These are phyloP conservation scores for Hansenula lynferdii DNA, from an alignment of 1,139 yeast genomes.

Conservation along the genomic window DNA sequence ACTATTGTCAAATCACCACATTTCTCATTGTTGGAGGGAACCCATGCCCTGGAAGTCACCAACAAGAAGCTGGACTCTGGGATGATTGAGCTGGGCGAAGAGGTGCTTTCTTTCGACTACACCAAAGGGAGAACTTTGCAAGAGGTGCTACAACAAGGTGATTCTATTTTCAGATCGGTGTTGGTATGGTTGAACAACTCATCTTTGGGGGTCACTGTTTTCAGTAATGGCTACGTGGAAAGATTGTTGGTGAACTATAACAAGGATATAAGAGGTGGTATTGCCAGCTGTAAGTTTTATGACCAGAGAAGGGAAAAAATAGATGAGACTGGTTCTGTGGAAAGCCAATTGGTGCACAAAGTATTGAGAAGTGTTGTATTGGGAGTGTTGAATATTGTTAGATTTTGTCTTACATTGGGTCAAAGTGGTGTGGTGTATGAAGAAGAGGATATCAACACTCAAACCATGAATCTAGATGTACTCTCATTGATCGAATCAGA, in stretches of 20 bases:
- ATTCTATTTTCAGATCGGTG: constrained; percentile 38
- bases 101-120: constrained; percentile 31
- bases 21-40: constrained; percentile 65
- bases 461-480: constrained; percentile 46
- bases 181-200: constrained; percentile 62
- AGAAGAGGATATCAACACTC: constrained; percentile 70
- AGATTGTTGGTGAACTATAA: constrained; percentile 41
- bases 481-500: constrained; percentile 17
- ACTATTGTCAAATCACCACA: constrained; percentile 46
- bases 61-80: constrained; percentile 65
- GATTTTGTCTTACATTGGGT: constrained; percentile 43
- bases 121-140: constrained; percentile 25
- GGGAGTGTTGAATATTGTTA: constrained; percentile 50
- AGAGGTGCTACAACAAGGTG: constrained; percentile 42
- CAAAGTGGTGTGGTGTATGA: constrained; percentile 59
- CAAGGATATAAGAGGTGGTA: constrained; percentile 13
- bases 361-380: constrained; percentile 43
- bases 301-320: constrained; percentile 3
- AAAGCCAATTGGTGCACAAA: constrained; percentile 33
- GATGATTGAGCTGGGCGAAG: constrained; percentile 36
- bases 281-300: constrained; percentile 23
- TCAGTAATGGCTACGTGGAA: constrained; percentile 63
- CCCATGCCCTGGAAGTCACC: constrained; percentile 65
- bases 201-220: constrained; percentile 55
- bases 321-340: constrained; percentile 3